Percentiles rank a stretch among this genome's conserved stretches.
Evolutionary conservation across 768 basidiomycete species (phyloP).

Genomic region (Psilocybe sp.): DNA sequence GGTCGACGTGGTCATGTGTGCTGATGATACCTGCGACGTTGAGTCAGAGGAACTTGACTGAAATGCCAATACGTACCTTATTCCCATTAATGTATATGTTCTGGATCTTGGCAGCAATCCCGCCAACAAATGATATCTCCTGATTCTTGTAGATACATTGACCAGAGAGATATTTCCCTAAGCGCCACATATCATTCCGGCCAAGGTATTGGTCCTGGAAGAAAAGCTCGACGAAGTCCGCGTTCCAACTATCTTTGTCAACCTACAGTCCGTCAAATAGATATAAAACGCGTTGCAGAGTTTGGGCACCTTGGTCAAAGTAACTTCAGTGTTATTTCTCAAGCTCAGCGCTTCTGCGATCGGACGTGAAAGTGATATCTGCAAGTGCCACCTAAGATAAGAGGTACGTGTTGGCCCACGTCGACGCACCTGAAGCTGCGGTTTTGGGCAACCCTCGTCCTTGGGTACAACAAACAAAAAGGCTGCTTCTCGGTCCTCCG

Average conservation of each 20-base stretch:
- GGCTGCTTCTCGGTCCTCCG: slow-evolving; percentile 35
- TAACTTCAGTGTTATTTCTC: slow-evolving; percentile 71
- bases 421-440: slow-evolving; percentile 60
- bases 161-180: slow-evolving; percentile 77
- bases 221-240: slow-evolving; percentile 83
- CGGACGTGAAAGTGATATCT: slow-evolving; percentile 76
- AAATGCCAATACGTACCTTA: slow-evolving; percentile 41
- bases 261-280: slow-evolving; percentile 44
- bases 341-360: slow-evolving; percentile 70
- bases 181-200: slow-evolving; percentile 94
- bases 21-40: slow-evolving; percentile 68
- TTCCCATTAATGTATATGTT: slow-evolving; percentile 69
- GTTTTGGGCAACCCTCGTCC: slow-evolving; percentile 58
- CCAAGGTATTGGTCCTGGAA: slow-evolving; percentile 97
- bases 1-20: slow-evolving; percentile 76
- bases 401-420: not conserved
- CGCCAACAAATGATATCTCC: slow-evolving; percentile 81
- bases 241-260: slow-evolving; percentile 57
- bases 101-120: slow-evolving; percentile 79
- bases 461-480: slow-evolving; percentile 67
- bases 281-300: not conserved
- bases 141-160: slow-evolving; percentile 83
- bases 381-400: not conserved
- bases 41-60: not conserved
- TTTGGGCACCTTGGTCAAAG: slow-evolving; percentile 56